phyloP scores from a whole-genome alignment of 371 early-diverging fungal species.

The Cokeromyces recurvatus region DNA sequence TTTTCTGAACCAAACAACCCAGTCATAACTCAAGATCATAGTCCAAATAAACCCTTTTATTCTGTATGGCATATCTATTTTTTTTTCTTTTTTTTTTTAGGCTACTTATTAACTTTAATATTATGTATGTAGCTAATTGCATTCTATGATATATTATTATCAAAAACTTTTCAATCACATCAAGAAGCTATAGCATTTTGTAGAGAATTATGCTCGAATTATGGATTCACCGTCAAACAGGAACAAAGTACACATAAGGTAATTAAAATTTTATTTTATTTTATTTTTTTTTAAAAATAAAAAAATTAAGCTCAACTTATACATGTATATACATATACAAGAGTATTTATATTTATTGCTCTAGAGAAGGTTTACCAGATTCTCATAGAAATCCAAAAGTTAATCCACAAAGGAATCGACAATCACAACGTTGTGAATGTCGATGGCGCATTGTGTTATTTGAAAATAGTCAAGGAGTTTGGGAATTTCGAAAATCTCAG shows the following conservation, averaged over 20 bases:
- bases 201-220: slow-evolving; percentile 51
- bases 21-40: slow-evolving; percentile 19
- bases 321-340: slow-evolving; percentile 16
- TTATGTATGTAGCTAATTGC: slow-evolving; percentile 25
- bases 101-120: background rate
- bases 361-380: slow-evolving; percentile 62
- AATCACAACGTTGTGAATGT: slow-evolving; percentile 60
- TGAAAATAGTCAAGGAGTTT: slow-evolving; percentile 41
- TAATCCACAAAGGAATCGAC: slow-evolving; percentile 53
- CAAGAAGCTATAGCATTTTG: slow-evolving; percentile 51
- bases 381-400: slow-evolving; percentile 54
- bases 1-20: slow-evolving; percentile 14
- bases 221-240: slow-evolving; percentile 65
- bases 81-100: background rate
- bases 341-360: slow-evolving; percentile 64
- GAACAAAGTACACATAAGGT: slow-evolving; percentile 65
- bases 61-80: slow-evolving; percentile 11
- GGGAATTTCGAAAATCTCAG: slow-evolving; percentile 59
- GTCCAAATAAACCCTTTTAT: slow-evolving; percentile 21
- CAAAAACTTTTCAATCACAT: slow-evolving; percentile 29
- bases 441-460: slow-evolving; percentile 61
- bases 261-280: slow-evolving; percentile 1
- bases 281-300: background rate
- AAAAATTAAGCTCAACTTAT: too few relatives aligned
- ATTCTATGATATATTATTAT: slow-evolving; percentile 28